Evolutionary conservation across 345 rosid species (phyloP).

Genomic region (Mercurialis annua): DNA sequence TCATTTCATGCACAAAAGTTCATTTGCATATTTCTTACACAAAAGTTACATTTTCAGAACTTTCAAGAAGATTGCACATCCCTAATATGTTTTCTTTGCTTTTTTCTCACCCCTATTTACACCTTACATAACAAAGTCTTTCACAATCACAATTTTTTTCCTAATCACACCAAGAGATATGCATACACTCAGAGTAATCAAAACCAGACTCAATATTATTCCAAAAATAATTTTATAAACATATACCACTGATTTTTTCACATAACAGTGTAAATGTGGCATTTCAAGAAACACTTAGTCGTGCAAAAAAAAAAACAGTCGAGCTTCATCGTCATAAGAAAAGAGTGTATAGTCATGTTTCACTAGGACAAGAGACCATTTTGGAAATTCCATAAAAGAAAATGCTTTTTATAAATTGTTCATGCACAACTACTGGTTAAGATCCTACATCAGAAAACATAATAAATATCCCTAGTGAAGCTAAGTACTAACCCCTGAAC

Average conservation of each 20-base stretch:
- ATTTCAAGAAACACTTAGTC: background rate
- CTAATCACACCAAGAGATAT: background rate
- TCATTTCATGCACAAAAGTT: too few relatives aligned
- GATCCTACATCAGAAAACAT: background rate
- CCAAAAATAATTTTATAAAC: background rate
- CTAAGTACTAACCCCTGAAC: constrained; percentile 55
- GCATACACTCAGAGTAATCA: background rate
- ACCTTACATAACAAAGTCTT: background rate
- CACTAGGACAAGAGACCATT: background rate
- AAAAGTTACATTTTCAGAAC: too few relatives aligned
- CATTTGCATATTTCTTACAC: too few relatives aligned
- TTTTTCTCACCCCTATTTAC: background rate
- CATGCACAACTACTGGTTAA: background rate
- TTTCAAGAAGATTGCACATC: background rate
- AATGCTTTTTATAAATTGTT: background rate
- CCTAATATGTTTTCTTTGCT: background rate
- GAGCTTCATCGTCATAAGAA: background rate
- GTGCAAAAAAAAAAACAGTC: background rate
- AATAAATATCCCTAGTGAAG: constrained; percentile 4
- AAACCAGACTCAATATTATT: background rate
- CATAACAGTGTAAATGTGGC: background rate
- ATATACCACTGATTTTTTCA: background rate
- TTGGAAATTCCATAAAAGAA: background rate
- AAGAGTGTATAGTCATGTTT: background rate
- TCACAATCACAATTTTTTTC: background rate